Percentiles rank a stretch among this genome's conserved stretches.
Conservation (phyloP, 176 grass and related monocot genomes). For the Zoysia pacifica region DNA sequence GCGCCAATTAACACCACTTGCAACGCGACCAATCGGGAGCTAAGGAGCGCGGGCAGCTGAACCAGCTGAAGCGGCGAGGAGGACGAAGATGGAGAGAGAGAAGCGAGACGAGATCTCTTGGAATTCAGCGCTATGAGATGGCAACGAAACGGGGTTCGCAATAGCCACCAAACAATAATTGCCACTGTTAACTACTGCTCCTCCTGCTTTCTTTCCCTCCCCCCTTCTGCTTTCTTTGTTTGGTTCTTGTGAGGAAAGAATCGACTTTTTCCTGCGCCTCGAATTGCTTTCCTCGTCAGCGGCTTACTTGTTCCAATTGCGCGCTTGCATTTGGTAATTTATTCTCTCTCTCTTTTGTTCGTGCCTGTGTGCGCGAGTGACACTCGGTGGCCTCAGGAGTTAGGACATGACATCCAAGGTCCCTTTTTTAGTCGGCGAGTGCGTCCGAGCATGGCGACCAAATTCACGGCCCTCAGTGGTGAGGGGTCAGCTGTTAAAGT, state of each 20-base stretch:
- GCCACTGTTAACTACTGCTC: slow-evolving; percentile 31
- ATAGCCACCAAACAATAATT: slow-evolving; percentile 48
- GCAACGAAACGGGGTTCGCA: slow-evolving; percentile 46
- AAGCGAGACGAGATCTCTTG: slow-evolving; percentile 44
- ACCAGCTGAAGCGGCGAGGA: slow-evolving; percentile 1
- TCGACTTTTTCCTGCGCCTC: background rate
- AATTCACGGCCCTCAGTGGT: background rate
- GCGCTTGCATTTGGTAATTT: slow-evolving; percentile 27
- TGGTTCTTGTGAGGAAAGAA: slow-evolving; percentile 37
- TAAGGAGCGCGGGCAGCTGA: background rate
- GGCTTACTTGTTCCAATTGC: slow-evolving; percentile 43
- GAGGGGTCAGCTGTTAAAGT: slow-evolving; percentile 20
- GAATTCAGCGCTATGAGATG: slow-evolving; percentile 59
- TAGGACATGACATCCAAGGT: slow-evolving; percentile 27
- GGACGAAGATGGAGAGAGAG: background rate
- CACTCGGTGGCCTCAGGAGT: slow-evolving; percentile 26
- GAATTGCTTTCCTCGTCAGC: slow-evolving; percentile 31
- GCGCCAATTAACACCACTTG: slow-evolving; percentile 47
- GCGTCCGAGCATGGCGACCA: background rate
- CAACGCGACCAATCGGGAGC: slow-evolving; percentile 28
- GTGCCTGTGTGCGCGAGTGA: background rate
- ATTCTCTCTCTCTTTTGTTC: background rate
- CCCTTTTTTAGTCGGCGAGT: background rate
- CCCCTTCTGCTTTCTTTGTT: slow-evolving; percentile 15
- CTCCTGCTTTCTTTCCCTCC: background rate